Evolutionary conservation across 768 basidiomycete genomes (phyloP).

Genomic region (Leccinellum luteum): DNA sequence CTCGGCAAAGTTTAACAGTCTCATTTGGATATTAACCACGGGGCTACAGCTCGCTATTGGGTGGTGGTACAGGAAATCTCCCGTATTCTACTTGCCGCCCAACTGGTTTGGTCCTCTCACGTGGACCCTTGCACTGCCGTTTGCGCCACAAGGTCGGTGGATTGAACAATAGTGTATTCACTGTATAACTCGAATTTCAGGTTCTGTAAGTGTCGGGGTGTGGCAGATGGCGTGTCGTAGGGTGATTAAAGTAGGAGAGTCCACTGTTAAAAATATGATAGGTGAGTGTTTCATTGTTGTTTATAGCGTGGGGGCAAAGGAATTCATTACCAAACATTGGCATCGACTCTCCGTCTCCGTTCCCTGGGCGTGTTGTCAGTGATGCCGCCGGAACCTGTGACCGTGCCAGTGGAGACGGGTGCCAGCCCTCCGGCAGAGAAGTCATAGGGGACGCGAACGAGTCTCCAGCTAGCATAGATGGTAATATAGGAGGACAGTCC

Average conservation of each 20-base stretch:
- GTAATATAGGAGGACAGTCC: neutral
- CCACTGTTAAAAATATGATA: conserved; percentile 61
- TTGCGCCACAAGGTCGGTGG: conserved; percentile 76
- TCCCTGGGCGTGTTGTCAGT: conserved; percentile 5
- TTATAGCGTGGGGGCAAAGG: neutral
- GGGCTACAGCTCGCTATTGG: conserved; percentile 81
- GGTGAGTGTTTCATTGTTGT: conserved; percentile 32
- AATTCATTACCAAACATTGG: neutral
- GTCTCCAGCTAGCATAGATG: conserved; percentile 2
- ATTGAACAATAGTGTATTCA: neutral
- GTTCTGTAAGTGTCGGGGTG: conserved; percentile 87
- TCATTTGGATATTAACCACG: conserved; percentile 83
- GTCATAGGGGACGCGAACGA: conserved; percentile 12
- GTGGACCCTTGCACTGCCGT: conserved; percentile 89
- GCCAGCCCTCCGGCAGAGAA: conserved; percentile 9
- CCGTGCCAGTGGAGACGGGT: conserved; percentile 13
- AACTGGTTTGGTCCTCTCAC: conserved; percentile 88
- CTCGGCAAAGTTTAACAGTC: conserved; percentile 64
- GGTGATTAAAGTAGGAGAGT: conserved; percentile 76
- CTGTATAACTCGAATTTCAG: conserved; percentile 36
- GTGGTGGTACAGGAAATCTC: conserved; percentile 88
- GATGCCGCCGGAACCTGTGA: conserved; percentile 20
- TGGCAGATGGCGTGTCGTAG: conserved; percentile 96
- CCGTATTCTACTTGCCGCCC: conserved; percentile 90
- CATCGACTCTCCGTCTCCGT: neutral